Percentiles rank a stretch among this genome's conserved stretches.
Conservation (phyloP, 192 early-diverging fungal species). For the Phycomyces nitens region DNA sequence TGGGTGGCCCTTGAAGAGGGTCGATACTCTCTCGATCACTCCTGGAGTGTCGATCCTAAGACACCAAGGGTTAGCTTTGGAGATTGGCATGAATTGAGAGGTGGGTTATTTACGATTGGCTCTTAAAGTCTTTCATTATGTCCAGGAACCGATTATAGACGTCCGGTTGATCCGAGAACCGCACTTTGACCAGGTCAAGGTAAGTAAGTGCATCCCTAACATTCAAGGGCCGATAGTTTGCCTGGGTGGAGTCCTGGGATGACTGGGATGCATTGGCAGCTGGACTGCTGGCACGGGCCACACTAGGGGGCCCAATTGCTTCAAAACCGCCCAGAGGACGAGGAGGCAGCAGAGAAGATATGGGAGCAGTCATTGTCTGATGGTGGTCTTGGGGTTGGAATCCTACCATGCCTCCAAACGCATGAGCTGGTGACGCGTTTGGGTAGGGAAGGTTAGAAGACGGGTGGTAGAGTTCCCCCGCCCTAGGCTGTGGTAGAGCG, state of each 20-base stretch:
- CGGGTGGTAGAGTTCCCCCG: too few relatives aligned
- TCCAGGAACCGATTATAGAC: slow-evolving; percentile 97
- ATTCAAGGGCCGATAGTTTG: slow-evolving; percentile 58
- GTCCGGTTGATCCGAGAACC: slow-evolving; percentile 88
- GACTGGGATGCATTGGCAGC: too few relatives aligned
- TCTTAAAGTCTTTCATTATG: slow-evolving; percentile 99
- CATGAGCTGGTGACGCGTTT: too few relatives aligned
- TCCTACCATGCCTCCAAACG: too few relatives aligned
- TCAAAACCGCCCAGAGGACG: too few relatives aligned
- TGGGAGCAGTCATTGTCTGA: too few relatives aligned
- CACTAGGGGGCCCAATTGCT: too few relatives aligned
- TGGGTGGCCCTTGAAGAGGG: slow-evolving; percentile 85
- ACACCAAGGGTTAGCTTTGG: not conserved
- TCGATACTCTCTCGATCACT: slow-evolving; percentile 95
- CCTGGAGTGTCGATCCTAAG: slow-evolving; percentile 90
- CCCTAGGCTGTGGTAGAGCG: too few relatives aligned
- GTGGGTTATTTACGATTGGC: slow-evolving; percentile 74
- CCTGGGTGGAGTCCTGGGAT: not conserved
- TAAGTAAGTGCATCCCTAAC: slow-evolving; percentile 95
- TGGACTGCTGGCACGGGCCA: too few relatives aligned
- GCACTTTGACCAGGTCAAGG: slow-evolving; percentile 90
- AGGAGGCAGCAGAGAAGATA: too few relatives aligned
- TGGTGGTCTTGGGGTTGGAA: too few relatives aligned
- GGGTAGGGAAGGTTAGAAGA: too few relatives aligned
- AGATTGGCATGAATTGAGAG: not conserved